Evolutionary conservation across 164 flowering plant genomes (phyloP), one percentile per base, ranked within the genome.

Genomic region (Macadamia tetraphylla): DNA sequence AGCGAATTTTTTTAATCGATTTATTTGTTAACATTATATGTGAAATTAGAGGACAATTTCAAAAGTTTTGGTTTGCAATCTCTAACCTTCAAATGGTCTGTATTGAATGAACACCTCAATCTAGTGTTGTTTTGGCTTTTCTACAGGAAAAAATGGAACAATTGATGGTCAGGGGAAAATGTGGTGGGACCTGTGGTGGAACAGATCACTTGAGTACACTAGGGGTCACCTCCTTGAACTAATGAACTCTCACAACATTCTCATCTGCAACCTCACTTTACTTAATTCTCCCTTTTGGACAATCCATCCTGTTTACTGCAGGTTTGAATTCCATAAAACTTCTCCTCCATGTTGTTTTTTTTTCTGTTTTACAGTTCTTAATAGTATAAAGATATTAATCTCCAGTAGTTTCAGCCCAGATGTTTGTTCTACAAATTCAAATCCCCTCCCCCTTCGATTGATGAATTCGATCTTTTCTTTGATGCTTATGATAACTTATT

Each of bases 111-210:
- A 1, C 13, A 46, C 9, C 1, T 46, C 23, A 6, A 29, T 46
- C 51, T 46, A 11, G 51, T 8, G 44, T 17, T 59, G 56, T 0
- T 71, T 57, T 69, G 55, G 53, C 44, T 66, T 35, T 44, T 40
- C 71, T 75, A 62, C 85, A 90, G 99, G 99, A 72, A 68, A 87
- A 42, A 95, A 95, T 74, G 99, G 99, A 43, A 92, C 92, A 14
- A 84, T 95, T 58, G 98, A 95, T 70, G 99, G 99, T 6, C 99
- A 88, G 69, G 99, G 98, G 62, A 86, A 76, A 71, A 89, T 92
- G 91, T 95, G 98, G 99, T 95, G 99, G 99, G 93, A 95, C 2
- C 77, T 90, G 59, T 95, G 99, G 99, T 89, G 98, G 98, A 95
- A 95, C 74, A 86, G 86, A 77, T 84, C 97, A 52, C 71, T 95